Evolutionary conservation across 1,284 basidiomycete genomes (phyloP), one percentile per base, ranked within the genome.

Genomic region (Termitomyces sp.): DNA sequence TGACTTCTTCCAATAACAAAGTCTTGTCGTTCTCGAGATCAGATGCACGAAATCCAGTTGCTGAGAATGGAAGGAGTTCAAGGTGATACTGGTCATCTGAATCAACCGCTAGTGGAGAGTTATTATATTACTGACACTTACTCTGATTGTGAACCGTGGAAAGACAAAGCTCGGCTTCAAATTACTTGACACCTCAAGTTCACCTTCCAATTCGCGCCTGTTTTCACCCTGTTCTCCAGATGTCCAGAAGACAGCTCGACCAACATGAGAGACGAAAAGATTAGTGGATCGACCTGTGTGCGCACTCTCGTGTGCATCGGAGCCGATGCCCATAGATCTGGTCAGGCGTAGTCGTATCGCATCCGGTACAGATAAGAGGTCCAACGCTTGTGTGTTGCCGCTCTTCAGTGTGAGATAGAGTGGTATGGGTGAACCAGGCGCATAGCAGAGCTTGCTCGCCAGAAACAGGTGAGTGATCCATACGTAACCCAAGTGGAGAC

Each of bases 131-230:
- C 34, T 19, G 16, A n/a, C 14, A 24, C 76, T 56, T 59, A 81
- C 79, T 57, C 72, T 69, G 41, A 81, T 65, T 9, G 75, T 67
- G 54, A 82, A 73, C 47, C 73, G 69, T 21, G 79, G 78, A 61
- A 84, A 84, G 26, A 72, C 57, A 60, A 83, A 82, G 44, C 73
- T 78, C 3, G 76, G 77, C 58, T 78, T 83, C 46, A 77, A 49
- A 11, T 62, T 64, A 54, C 65, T 74, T 55, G 70, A 67, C 21
- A 82, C 65, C 8, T 77, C 72, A 26, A 85, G 58, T 63, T 84
- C 81, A 7, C 83, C 82, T 44, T 72, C 68, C 13, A 83, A 61
- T 26, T 67, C 61, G 16, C 76, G 67, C 37, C 63, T 67, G 24
- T 69, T 61, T 44, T 59, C 38, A 49, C 61, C 60, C 14, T 67